Conservation (phyloP, 2,329 filamentous ascomycete species). For the Monilinia polystroma region DNA sequence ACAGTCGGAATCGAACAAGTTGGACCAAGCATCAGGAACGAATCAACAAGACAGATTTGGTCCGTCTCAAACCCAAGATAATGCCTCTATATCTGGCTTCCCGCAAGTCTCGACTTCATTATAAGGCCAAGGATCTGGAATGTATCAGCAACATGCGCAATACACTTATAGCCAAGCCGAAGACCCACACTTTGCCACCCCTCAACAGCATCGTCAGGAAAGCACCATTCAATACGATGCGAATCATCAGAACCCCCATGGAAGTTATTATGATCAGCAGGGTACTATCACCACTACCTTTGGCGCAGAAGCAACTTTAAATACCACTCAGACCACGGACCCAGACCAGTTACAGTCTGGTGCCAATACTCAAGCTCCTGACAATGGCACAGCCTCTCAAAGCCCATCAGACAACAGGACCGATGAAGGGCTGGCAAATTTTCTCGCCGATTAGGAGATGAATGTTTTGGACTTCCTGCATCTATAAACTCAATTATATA, state of each 20-base stretch:
- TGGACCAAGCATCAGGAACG: too few relatives aligned
- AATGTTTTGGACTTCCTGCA: neutral
- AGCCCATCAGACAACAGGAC: too few relatives aligned
- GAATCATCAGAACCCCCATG: too few relatives aligned
- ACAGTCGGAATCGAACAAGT: too few relatives aligned
- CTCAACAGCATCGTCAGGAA: neutral
- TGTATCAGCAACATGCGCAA: neutral
- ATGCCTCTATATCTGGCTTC: neutral
- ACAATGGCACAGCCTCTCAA: neutral
- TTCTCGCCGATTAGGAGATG: neutral
- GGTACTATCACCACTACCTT: neutral
- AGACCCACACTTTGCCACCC: neutral
- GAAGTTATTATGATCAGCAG: neutral
- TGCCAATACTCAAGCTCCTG: too few relatives aligned
- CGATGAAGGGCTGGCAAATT: neutral
- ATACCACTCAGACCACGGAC: too few relatives aligned
- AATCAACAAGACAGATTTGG: too few relatives aligned
- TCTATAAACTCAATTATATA: too few relatives aligned
- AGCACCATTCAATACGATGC: neutral
- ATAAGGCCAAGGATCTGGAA: neutral
- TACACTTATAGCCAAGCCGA: neutral
- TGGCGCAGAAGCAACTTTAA: too few relatives aligned
- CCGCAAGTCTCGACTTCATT: neutral
- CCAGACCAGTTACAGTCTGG: too few relatives aligned
- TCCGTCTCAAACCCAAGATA: too few relatives aligned